These are phyloP conservation scores for Fusarium subglutinans DNA, from an alignment of 2,329 filamentous ascomycete species.

Conservation along the genomic window DNA sequence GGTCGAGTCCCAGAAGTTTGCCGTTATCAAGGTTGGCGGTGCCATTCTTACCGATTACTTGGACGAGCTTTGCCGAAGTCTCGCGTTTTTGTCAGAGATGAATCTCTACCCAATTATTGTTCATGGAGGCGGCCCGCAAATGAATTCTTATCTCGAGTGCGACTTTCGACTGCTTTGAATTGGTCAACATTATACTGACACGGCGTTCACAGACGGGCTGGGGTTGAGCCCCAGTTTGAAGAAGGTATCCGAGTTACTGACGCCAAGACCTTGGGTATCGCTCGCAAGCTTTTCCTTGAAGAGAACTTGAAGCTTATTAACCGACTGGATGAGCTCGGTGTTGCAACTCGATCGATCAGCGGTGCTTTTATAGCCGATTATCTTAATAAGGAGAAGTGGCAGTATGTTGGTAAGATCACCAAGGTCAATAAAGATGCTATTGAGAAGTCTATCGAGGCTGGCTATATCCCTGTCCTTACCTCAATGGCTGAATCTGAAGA, in stretches of 20 bases:
- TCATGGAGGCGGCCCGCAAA: slow-evolving; percentile 92
- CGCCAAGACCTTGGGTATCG: slow-evolving; percentile 90
- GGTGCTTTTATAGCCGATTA: slow-evolving; percentile 95
- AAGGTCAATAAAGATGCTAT: slow-evolving; percentile 91
- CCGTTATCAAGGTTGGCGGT: slow-evolving; percentile 97
- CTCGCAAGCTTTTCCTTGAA: slow-evolving; percentile 90
- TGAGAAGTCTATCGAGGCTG: slow-evolving; percentile 88
- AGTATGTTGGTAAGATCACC: slow-evolving; percentile 94
- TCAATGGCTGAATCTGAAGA: slow-evolving; percentile 95
- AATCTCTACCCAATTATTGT: slow-evolving; percentile 95
- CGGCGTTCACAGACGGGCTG: slow-evolving; percentile 58
- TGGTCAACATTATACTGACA: background rate
- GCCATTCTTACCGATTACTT: slow-evolving; percentile 95
- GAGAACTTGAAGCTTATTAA: slow-evolving; percentile 84
- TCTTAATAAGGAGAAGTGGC: slow-evolving; percentile 94
- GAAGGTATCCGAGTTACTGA: slow-evolving; percentile 97
- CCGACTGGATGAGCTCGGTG: slow-evolving; percentile 87
- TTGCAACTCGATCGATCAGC: slow-evolving; percentile 88
- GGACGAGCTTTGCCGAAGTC: slow-evolving; percentile 86
- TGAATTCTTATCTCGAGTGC: slow-evolving; percentile 86
- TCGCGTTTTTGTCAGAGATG: slow-evolving; percentile 94
- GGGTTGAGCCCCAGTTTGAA: slow-evolving; percentile 94
- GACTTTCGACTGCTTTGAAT: background rate
- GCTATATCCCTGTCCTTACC: slow-evolving; percentile 91
- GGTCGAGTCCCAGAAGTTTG: slow-evolving; percentile 95